A percentile compares a stretch with the other conserved stretches of the same genome.
Evolutionary conservation across 2,329 filamentous ascomycete genomes (phyloP).

Genomic region (Paecilomyces dactylethromorphus): DNA sequence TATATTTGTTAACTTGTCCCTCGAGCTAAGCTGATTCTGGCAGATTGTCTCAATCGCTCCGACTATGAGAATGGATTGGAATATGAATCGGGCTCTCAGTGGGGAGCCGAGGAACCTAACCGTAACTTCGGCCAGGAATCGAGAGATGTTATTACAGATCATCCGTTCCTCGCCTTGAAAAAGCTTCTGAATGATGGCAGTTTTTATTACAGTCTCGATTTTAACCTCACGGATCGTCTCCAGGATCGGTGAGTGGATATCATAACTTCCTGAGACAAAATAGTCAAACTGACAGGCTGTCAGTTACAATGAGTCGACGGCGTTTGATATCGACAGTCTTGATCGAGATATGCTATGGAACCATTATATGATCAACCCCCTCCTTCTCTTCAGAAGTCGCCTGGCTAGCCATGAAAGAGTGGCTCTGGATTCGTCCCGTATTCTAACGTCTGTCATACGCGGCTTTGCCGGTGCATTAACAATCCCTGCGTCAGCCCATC

Average conservation of each 20-base stretch:
- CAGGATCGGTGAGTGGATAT: slow-evolving; percentile 64
- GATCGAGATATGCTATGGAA: slow-evolving; percentile 96
- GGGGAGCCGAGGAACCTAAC: slow-evolving; percentile 49
- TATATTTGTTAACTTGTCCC: neutral
- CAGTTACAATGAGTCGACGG: slow-evolving; percentile 66
- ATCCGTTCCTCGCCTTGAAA: slow-evolving; percentile 83
- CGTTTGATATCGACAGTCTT: slow-evolving; percentile 86
- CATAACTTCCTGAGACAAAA: slow-evolving; percentile 5
- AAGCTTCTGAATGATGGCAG: slow-evolving; percentile 89
- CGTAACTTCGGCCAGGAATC: slow-evolving; percentile 49
- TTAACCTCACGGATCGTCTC: slow-evolving; percentile 87
- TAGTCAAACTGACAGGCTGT: slow-evolving; percentile 10
- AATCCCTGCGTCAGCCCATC: slow-evolving; percentile 69
- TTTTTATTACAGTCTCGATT: slow-evolving; percentile 97
- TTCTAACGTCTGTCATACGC: slow-evolving; percentile 87
- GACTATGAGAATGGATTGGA: slow-evolving; percentile 73
- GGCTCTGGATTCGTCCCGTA: slow-evolving; percentile 76
- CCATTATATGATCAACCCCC: slow-evolving; percentile 92
- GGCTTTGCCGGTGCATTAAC: slow-evolving; percentile 86
- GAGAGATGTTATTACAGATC: slow-evolving; percentile 67
- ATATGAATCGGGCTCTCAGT: slow-evolving; percentile 48
- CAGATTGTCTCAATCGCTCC: slow-evolving; percentile 78
- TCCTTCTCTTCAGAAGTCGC: slow-evolving; percentile 81
- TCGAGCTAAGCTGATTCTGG: slow-evolving; percentile 2
- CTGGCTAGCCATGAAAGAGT: slow-evolving; percentile 68